Base-by-base conservation (phyloP, 495 filamentous ascomycete genomes). In the Xylaria curta region DNA sequence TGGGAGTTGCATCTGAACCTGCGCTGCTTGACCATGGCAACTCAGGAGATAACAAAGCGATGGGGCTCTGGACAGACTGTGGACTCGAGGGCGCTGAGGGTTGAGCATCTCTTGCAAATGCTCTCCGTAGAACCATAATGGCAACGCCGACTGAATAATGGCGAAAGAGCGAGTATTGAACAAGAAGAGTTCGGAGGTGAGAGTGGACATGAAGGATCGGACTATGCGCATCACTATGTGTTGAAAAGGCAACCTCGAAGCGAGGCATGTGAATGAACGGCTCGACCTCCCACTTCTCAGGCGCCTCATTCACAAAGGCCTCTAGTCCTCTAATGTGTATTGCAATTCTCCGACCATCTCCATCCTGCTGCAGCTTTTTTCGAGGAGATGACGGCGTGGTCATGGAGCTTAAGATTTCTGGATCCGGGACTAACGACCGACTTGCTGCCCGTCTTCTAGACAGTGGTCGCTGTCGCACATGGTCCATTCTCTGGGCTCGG, bases 91-190 rank as follows among this genome's bases (percentile, higher is more conserved):
- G 75, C 4, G 76, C 68, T n/a, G 76, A 64, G 21, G 74, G 73
- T 53, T 80, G 75, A 8, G 74, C 51, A 9, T 72, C 74, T 46
- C 82, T 86, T 74, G 88, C 83, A 77, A 98, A 93, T 7, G 94
- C 93, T 70, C 91, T 89, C 66, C 87, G 86, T 15, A 99, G 80
- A 10, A 97, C 92, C 69, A 89, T 90, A 26, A 86, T 80, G 36
- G 97, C 97, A 60, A 98, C 88, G 13, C 91, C 92, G 36, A 95
- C 85, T n/a, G 94, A 91, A 76, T 97, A 98, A 76, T 97, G 95
- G 6, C 95, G 91, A 78, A 97, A 98, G 1, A 99, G 86, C 4
- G 97, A 98, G 76, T 98, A 98, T 42, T 97, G 91, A 4, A 97
- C 73, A 70, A 91, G 89, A 2, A 99, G 76, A 9, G 91, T 92